Percentiles rank a stretch among this genome's conserved stretches.
Evolutionary conservation across 305 asterid species (phyloP).

Genomic region (Caryopteris hybrid): DNA sequence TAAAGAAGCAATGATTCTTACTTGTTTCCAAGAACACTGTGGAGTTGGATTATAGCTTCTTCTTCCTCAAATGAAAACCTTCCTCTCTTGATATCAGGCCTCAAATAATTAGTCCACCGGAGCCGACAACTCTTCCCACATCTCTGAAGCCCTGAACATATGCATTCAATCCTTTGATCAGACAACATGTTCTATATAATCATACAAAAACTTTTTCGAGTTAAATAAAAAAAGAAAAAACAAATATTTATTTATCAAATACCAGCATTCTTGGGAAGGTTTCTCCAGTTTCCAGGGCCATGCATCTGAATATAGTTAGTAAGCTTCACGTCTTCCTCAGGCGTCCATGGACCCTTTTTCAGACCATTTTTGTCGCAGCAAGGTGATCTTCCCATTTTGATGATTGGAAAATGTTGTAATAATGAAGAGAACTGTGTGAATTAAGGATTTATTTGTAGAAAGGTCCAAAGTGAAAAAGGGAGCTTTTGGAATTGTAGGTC

Average conservation of each 20-base stretch:
- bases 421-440: too few relatives aligned
- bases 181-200: neutral
- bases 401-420: neutral
- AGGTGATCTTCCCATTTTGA: conserved; percentile 80
- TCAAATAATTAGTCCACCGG: conserved; percentile 79
- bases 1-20: conserved; percentile 19
- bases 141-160: conserved; percentile 55
- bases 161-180: neutral
- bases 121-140: conserved; percentile 91
- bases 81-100: conserved; percentile 91
- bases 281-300: conserved; percentile 82
- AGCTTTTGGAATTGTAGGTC: conserved; percentile 41
- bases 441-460: neutral
- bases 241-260: neutral
- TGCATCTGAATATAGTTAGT: conserved; percentile 47
- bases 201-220: too few relatives aligned
- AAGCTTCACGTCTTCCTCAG: conserved; percentile 71
- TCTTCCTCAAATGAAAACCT: conserved; percentile 83
- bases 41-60: conserved; percentile 80
- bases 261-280: conserved; percentile 84
- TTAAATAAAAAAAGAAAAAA: too few relatives aligned
- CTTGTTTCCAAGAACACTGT: conserved; percentile 89
- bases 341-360: conserved; percentile 90
- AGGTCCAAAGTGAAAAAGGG: neutral
- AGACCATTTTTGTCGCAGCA: conserved; percentile 74